Conservation (phyloP, 768 basidiomycete genomes). For the Xerocomellus chrysenteron region DNA sequence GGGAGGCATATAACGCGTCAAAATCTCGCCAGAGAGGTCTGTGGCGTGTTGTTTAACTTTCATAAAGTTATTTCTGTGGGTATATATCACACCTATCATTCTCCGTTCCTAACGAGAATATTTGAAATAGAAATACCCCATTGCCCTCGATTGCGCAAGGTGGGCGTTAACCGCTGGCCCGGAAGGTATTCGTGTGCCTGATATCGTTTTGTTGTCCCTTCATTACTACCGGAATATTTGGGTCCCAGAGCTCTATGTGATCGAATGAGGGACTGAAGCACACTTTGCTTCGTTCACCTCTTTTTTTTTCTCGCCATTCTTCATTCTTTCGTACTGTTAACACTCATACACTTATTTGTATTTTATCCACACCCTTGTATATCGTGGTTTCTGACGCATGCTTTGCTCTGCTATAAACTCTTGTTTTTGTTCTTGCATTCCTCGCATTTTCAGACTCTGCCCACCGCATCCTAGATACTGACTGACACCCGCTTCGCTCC, state of each 20-base stretch:
- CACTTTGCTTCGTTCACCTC: background rate
- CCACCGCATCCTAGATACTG: background rate
- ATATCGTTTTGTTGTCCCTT: slow-evolving; percentile 21
- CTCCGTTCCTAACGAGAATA: background rate
- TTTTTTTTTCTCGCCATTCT: background rate
- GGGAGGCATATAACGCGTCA: slow-evolving; percentile 21
- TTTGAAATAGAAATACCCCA: slow-evolving; percentile 2
- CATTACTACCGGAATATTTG: slow-evolving; percentile 31
- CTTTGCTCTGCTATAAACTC: background rate
- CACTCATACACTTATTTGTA: slow-evolving; percentile 4
- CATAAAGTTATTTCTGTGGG: slow-evolving; percentile 9
- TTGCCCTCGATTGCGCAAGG: slow-evolving; percentile 14
- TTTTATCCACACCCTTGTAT: background rate
- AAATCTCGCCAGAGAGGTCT: slow-evolving; percentile 17
- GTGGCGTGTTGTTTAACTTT: slow-evolving; percentile 10
- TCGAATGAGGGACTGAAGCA: slow-evolving; percentile 11
- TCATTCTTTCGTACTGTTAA: background rate
- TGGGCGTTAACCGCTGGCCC: slow-evolving; percentile 19
- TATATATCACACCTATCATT: background rate
- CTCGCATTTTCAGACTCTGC: background rate
- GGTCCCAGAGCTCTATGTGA: slow-evolving; percentile 31
- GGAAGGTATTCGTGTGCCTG: slow-evolving; percentile 15
- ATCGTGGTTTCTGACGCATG: background rate
- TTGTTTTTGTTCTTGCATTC: background rate
- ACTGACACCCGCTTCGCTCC: background rate